phyloP scores from a whole-genome alignment of 257 asterid species.

The Knoxia roxburghii region DNA sequence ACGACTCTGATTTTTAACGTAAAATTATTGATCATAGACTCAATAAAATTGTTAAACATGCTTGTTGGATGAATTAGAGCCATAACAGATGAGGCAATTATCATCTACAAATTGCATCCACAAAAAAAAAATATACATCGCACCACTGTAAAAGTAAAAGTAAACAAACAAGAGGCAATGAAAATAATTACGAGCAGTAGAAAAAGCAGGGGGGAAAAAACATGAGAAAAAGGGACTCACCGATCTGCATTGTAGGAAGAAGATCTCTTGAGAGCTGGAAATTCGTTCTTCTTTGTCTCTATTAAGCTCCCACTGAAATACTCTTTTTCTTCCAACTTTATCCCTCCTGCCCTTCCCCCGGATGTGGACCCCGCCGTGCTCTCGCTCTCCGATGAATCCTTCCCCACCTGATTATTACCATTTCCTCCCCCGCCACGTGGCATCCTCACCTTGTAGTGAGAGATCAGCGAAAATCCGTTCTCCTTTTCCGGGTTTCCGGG shows the following conservation, averaged over 20 bases:
- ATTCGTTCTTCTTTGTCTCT: conserved; percentile 49
- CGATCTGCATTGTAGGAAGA: conserved; percentile 76
- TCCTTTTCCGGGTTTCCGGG: conserved; percentile 39
- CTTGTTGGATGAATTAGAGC: no score
- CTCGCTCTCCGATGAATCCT: conserved; percentile 24
- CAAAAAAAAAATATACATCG: no score
- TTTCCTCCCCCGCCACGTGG: conserved; percentile 44
- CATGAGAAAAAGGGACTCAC: conserved; percentile 26
- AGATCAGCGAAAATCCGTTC: conserved; percentile 32
- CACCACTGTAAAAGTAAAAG: not conserved
- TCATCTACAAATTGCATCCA: no score
- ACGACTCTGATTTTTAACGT: no score
- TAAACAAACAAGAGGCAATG: no score
- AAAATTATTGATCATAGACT: no score
- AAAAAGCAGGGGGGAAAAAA: no score
- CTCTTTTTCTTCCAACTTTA: conserved; percentile 56
- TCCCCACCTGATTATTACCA: conserved; percentile 24
- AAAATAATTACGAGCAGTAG: no score
- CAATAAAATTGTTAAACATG: no score
- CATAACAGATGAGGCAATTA: no score
- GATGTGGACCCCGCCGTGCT: conserved; percentile 23
- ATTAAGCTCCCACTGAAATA: conserved; percentile 69
- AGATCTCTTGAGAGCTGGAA: conserved; percentile 57
- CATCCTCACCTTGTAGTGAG: conserved; percentile 51
- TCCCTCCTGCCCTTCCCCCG: conserved; percentile 12